A percentile compares a stretch with the other conserved stretches of the same genome.
phyloP scores from a whole-genome alignment of 176 grass and related monocot genomes.

The Triticum dicoccoides region DNA sequence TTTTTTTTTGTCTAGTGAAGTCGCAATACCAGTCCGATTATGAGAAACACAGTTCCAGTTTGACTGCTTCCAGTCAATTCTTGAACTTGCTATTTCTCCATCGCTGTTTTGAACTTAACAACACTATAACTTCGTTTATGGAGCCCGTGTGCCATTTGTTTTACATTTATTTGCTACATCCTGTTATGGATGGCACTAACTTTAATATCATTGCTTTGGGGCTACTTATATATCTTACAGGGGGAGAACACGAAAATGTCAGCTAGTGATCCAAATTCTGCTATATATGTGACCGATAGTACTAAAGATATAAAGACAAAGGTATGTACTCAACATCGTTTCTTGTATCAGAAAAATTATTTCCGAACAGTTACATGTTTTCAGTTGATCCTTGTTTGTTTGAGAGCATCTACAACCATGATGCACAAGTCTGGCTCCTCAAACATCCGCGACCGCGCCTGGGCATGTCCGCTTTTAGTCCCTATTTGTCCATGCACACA shows the following conservation, averaged over 20 bases:
- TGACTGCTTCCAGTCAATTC: slow-evolving; percentile 17
- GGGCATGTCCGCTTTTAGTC: no score
- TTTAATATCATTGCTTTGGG: background rate
- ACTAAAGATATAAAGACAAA: slow-evolving; percentile 86
- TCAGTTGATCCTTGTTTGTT: background rate
- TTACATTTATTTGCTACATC: background rate
- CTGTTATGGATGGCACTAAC: background rate
- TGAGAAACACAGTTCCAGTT: background rate
- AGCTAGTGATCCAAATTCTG: slow-evolving; percentile 92
- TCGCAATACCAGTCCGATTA: background rate
- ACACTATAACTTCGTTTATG: background rate
- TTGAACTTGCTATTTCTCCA: background rate
- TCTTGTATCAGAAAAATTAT: background rate
- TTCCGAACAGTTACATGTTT: background rate
- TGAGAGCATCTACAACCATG: background rate
- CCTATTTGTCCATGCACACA: no score
- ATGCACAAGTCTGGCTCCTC: no score
- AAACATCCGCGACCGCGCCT: no score
- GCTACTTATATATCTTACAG: slow-evolving; percentile 34
- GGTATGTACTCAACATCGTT: slow-evolving; percentile 39
- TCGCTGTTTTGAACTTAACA: background rate
- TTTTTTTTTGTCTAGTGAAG: background rate
- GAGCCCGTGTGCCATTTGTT: background rate
- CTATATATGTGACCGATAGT: slow-evolving; percentile 95
- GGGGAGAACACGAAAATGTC: slow-evolving; percentile 98